Conservation (phyloP, 176 grass and related monocot species). For the Phragmites australis region DNA sequence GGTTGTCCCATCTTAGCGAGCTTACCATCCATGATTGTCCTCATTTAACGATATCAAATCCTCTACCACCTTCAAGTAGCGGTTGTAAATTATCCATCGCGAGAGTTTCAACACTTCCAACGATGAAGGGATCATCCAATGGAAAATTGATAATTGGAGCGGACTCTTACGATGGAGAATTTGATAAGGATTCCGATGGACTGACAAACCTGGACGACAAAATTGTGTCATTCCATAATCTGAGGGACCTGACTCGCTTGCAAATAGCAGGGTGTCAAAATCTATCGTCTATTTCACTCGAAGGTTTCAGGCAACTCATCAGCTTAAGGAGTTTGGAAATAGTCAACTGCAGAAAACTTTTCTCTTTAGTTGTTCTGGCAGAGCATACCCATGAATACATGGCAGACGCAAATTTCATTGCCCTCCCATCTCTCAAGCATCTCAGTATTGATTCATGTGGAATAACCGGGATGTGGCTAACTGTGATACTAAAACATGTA, state of each 20-base stretch:
- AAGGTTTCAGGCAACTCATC: constrained; percentile 11
- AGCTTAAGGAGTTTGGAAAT: constrained; percentile 5
- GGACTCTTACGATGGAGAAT: too few species aligned
- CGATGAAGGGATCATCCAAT: not conserved
- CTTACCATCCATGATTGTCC: constrained; percentile 15
- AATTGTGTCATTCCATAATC: too few species aligned
- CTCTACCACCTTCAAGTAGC: constrained; percentile 28
- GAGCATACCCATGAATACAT: not conserved
- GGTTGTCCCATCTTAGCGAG: not conserved
- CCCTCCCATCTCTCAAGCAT: not conserved
- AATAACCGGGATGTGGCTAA: not conserved
- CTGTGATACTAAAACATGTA: not conserved
- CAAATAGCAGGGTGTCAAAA: too few species aligned
- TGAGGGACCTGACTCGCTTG: too few species aligned
- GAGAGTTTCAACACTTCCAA: not conserved
- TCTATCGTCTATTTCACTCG: too few species aligned
- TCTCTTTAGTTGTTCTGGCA: not conserved
- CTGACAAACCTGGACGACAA: not conserved
- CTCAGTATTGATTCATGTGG: not conserved
- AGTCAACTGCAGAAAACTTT: accelerated
- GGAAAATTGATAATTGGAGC: not conserved
- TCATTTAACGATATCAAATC: not conserved
- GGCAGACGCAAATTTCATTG: too few species aligned
- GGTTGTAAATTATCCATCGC: not conserved
- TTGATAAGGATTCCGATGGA: too few species aligned